Conservation (phyloP, 2,329 filamentous ascomycete species). For the Nothophoma quercina region DNA sequence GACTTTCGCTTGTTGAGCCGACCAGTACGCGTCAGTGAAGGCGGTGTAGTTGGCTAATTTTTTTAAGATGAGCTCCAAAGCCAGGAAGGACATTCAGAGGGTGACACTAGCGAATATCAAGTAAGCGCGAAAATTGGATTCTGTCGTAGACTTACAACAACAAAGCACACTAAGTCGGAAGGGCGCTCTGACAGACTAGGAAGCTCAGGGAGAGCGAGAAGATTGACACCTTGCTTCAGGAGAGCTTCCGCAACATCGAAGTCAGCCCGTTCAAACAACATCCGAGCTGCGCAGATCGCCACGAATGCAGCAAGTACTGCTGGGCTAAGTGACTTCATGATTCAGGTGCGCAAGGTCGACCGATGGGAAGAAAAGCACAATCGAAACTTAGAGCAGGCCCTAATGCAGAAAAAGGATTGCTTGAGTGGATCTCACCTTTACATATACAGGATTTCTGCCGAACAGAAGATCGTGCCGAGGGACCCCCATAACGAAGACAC, state of each 20-base stretch:
- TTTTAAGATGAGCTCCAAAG: conserved; percentile 21
- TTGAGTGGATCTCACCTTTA: too few species aligned
- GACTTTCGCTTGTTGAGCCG: conserved; percentile 33
- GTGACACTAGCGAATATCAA: conserved; percentile 24
- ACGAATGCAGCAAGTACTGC: not conserved
- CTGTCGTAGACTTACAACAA: conserved; percentile 27
- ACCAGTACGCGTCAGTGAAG: conserved; percentile 36
- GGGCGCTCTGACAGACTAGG: conserved; percentile 15
- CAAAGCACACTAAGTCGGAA: conserved; percentile 22
- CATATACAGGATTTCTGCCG: too few species aligned
- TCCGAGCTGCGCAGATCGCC: not conserved
- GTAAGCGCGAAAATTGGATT: not conserved
- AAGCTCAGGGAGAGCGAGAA: conserved; percentile 24
- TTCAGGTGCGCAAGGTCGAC: too few species aligned
- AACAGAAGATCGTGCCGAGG: too few species aligned
- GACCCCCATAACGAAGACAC: too few species aligned
- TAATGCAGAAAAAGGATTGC: too few species aligned
- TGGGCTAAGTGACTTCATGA: not conserved
- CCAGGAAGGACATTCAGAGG: conserved; percentile 1
- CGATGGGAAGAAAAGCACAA: too few species aligned
- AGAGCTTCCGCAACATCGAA: conserved; percentile 34
- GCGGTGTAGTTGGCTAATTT: conserved; percentile 26
- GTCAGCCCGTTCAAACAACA: conserved; percentile 22
- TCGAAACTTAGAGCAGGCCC: too few species aligned
- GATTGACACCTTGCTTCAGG: conserved; percentile 25